phyloP scores from a whole-genome alignment of 2,329 filamentous ascomycete genomes.

The Fusarium verticillioides region DNA sequence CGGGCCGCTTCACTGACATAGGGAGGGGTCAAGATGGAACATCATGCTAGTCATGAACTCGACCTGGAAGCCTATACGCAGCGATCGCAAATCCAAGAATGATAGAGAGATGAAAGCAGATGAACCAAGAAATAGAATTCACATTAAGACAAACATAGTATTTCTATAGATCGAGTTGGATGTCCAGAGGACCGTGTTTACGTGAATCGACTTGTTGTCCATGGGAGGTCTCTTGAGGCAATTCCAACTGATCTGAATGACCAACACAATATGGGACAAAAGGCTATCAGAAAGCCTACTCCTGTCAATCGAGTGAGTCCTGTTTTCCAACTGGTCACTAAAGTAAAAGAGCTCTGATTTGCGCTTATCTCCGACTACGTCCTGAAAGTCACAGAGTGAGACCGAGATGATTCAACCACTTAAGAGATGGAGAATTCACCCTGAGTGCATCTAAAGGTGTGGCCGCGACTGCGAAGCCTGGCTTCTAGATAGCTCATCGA shows the following conservation, averaged over 20 bases:
- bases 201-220: no score
- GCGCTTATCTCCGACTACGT: not conserved
- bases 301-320: not conserved
- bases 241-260: not conserved
- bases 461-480: no score
- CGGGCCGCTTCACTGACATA: rapidly evolving
- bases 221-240: no score
- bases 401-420: not conserved
- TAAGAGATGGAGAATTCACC: not conserved
- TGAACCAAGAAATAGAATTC: rapidly evolving
- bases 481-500: no score
- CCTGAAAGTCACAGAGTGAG: not conserved
- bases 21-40: not conserved
- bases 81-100: no score
- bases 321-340: not conserved
- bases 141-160: rapidly evolving
- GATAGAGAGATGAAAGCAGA: no score
- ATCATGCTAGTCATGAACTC: not conserved
- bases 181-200: no score
- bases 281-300: not conserved
- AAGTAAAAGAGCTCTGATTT: not conserved
- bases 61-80: no score
- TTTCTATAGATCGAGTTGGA: not conserved
- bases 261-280: not conserved
- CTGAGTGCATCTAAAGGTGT: not conserved